phyloP scores from a whole-genome alignment of 2,329 filamentous ascomycete species.

The Aspergillus oerlinghausenensis region DNA sequence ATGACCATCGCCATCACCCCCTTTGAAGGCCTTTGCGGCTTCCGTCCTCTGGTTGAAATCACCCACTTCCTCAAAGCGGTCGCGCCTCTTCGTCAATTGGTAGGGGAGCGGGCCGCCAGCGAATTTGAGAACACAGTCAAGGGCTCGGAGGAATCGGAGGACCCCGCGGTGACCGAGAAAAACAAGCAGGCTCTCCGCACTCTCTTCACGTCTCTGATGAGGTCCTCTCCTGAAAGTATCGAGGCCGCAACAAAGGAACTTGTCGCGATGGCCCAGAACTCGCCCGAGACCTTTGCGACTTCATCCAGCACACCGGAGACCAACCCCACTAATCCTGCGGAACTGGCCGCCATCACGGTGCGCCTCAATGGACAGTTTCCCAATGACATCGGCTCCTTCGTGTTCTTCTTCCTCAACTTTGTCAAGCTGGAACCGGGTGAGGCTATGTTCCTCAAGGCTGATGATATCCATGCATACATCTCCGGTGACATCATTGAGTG shows the following conservation, averaged over 20 bases:
- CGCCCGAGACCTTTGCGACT: conserved; percentile 69
- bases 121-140: conserved; percentile 54
- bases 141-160: conserved; percentile 51
- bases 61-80: conserved; percentile 72
- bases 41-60: conserved; percentile 82
- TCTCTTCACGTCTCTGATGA: conserved; percentile 77
- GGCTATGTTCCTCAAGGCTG: conserved; percentile 91
- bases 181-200: conserved; percentile 77
- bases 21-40: conserved; percentile 94
- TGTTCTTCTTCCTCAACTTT: conserved; percentile 96
- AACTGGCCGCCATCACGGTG: conserved; percentile 70
- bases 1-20: conserved; percentile 98
- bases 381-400: conserved; percentile 85
- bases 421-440: conserved; percentile 83
- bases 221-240: conserved; percentile 63
- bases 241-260: conserved; percentile 63
- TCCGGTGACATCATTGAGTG: conserved; percentile 87
- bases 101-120: conserved; percentile 51
- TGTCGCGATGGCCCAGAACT: conserved; percentile 63
- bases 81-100: conserved; percentile 59
- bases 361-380: conserved; percentile 82
- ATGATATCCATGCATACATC: conserved; percentile 92
- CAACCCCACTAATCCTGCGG: conserved; percentile 43
- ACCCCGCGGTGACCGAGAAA: conserved; percentile 42
- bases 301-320: conserved; percentile 28